Evolutionary conservation across 2,329 filamentous ascomycete species (phyloP).

Genomic region (Cryphonectria naterciae): DNA sequence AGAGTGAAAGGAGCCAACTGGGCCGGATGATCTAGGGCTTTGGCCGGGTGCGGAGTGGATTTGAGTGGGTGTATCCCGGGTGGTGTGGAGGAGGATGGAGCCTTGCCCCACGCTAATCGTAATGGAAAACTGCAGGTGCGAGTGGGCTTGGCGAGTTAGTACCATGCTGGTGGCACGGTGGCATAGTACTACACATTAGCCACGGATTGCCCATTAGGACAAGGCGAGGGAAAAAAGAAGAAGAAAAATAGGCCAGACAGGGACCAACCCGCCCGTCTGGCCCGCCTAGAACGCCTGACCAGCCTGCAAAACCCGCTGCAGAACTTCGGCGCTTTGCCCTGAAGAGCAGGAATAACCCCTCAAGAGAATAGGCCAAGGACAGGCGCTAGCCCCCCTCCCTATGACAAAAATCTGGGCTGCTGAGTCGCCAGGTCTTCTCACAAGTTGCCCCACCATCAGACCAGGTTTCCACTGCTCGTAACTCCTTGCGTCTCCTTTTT

Average conservation of each 20-base stretch:
- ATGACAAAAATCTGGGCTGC: not conserved
- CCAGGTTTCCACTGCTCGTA: constrained; percentile 2
- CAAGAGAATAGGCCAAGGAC: not conserved
- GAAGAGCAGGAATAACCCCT: constrained; percentile 1
- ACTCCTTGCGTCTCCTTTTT: constrained; percentile 13
- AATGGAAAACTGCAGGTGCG: constrained; percentile 12
- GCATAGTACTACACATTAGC: not conserved
- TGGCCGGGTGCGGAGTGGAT: constrained; percentile 10
- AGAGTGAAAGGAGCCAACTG: constrained; percentile 8
- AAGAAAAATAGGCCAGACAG: not conserved
- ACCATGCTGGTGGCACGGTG: not conserved
- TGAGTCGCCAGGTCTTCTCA: constrained; percentile 6
- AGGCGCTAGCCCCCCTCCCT: not conserved
- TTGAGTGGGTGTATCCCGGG: constrained; percentile 6
- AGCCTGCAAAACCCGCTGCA: not conserved
- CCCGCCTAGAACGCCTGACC: not conserved
- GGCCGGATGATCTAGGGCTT: constrained; percentile 11
- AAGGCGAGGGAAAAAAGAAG: not conserved
- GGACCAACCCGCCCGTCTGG: constrained; percentile 2
- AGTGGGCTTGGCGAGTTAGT: constrained; percentile 1
- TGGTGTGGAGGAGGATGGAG: constrained; percentile 12
- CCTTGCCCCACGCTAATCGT: constrained; percentile 21
- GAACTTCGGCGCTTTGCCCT: constrained; percentile 11
- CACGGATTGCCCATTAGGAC: not conserved
- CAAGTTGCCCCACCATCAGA: constrained; percentile 8